Evolutionary conservation across 495 filamentous ascomycete species (phyloP), one percentile per base, ranked within the genome.

Genomic region (Penicillium bovifimosum): DNA sequence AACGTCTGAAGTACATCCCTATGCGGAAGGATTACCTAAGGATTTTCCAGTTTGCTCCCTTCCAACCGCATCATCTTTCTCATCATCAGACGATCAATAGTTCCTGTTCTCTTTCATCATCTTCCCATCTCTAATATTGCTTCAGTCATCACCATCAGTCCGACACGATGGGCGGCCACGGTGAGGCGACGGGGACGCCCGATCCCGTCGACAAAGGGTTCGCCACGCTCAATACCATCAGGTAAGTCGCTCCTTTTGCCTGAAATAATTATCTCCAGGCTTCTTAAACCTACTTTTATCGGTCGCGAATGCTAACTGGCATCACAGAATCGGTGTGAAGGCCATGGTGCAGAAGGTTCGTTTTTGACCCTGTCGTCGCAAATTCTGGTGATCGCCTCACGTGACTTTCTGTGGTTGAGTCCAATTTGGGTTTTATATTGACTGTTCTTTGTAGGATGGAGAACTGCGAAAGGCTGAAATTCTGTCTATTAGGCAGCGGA

Each of bases 381-480:
- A 43, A 58, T 39, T 61, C 54, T 61, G 46, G 54, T 47, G 51
- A 0, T 41, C 16, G 18, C 28, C 42, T 76, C 72, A 76, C 73
- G 71, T 76, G 73, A 75, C 44, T 48, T 10, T 38, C 38, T 32
- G 26, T 32, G 16, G 6, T 7, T 4, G 11, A 33, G 5, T 16
- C 16, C 10, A 33, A 14, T 29, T 27, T 16, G 42, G 11, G 9
- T 31, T 35, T 60, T 27, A 48, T 58, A 56, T 55, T 60, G 26
- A 61, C 31, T 52, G 39, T 46, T 41, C 24, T 29, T 7, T 52
- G 3, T 59, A 89, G 85, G 88, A 95, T 69, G 90, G 89, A 41
- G 84, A 91, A 65, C 76, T 86, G 48, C 84, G 93, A 45, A 90
- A 89, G 72, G 93, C 93, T 45, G 93, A 96, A 68, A 96, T 98